These are phyloP conservation scores for Bryoglossum gracile DNA, from an alignment of 495 filamentous ascomycete genomes.

Conservation along the genomic window DNA sequence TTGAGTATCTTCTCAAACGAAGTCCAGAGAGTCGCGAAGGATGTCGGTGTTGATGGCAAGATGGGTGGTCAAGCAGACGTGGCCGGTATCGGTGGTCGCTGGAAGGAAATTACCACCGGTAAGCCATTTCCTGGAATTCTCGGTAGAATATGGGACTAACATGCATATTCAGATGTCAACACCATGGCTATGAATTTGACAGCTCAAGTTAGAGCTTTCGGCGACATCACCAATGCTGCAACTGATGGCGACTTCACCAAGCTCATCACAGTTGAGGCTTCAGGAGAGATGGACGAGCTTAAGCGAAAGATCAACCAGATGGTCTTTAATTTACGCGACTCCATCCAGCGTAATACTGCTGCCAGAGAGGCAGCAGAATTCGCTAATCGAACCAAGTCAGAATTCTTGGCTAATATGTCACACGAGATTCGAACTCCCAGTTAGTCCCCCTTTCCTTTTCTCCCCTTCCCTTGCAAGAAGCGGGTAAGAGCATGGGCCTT, in stretches of 20 bases:
- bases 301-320: slow-evolving; percentile 99
- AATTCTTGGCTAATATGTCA: slow-evolving; percentile 98
- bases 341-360: slow-evolving; percentile 95
- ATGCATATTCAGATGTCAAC: slow-evolving; percentile 60
- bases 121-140: slow-evolving; percentile 19
- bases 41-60: slow-evolving; percentile 97
- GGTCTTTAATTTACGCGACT: slow-evolving; percentile 91
- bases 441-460: slow-evolving; percentile 26
- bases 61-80: slow-evolving; percentile 98
- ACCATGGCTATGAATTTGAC: slow-evolving; percentile 98
- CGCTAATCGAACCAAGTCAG: slow-evolving; percentile 97
- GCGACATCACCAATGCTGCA: slow-evolving; percentile 94
- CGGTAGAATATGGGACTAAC: neutral
- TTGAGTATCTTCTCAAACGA: slow-evolving; percentile 95
- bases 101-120: slow-evolving; percentile 92
- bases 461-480: slow-evolving; percentile 1
- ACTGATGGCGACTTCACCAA: slow-evolving; percentile 97
- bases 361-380: slow-evolving; percentile 94
- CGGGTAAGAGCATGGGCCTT: too few species aligned
- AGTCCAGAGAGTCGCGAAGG: slow-evolving; percentile 90
- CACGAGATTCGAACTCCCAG: slow-evolving; percentile 98
- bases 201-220: slow-evolving; percentile 95
- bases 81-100: slow-evolving; percentile 84
- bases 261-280: slow-evolving; percentile 94
- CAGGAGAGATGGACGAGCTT: slow-evolving; percentile 97